A percentile compares a stretch with the other conserved stretches of the same genome.
Evolutionary conservation across 371 early-diverging fungal species (phyloP).

Genomic region (Circinella umbellata): DNA sequence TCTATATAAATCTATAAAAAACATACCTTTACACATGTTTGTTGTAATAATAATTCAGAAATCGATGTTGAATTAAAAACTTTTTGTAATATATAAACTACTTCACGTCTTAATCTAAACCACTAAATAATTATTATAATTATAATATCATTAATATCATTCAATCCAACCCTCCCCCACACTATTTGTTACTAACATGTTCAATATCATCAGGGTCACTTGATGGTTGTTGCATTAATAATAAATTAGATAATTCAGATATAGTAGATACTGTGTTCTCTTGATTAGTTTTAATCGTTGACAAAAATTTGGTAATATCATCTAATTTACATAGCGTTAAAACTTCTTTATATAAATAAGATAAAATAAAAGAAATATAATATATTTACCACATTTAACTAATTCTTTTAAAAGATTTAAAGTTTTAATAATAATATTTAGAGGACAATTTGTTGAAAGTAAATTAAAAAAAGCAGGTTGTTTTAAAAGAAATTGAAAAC

Average conservation of each 20-base stretch:
- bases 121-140: too few species aligned
- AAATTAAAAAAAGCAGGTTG: background rate
- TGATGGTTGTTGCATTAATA: background rate
- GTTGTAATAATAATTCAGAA: too few species aligned
- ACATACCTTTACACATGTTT: too few species aligned
- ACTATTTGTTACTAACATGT: background rate
- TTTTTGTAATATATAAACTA: too few species aligned
- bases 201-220: background rate
- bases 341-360: too few species aligned
- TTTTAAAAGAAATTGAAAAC: background rate
- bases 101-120: too few species aligned
- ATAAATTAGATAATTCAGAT: background rate
- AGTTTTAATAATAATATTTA: background rate
- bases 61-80: too few species aligned
- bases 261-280: background rate
- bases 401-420: background rate
- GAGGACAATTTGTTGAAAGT: background rate
- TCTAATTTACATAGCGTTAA: background rate
- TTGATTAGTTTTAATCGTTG: background rate
- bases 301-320: background rate
- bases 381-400: background rate
- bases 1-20: too few species aligned
- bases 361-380: background rate
- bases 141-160: too few species aligned
- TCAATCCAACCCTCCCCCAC: too few species aligned